Percentiles rank a stretch among this genome's conserved stretches.
phyloP scores from a whole-genome alignment of 2,329 filamentous ascomycete genomes.

The Cytospora chrysosperma region DNA sequence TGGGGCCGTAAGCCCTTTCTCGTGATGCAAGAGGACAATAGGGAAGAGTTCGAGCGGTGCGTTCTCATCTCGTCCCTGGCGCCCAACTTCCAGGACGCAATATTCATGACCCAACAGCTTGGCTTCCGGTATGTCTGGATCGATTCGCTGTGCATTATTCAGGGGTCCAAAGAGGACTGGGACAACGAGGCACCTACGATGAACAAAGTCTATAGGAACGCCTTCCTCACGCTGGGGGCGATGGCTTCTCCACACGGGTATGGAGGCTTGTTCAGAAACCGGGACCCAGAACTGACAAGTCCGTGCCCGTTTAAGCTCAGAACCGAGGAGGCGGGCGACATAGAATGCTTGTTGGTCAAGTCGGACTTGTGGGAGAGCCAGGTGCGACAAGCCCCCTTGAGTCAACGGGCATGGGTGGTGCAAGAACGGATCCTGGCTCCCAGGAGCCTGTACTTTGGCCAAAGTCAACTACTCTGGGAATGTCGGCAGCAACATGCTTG shows the following conservation, averaged over 20 bases:
- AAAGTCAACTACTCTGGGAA: conserved; percentile 19
- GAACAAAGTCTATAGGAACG: conserved; percentile 31
- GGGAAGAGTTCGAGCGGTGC: not conserved
- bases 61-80: conserved; percentile 3
- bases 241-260: conserved; percentile 6
- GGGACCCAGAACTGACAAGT: not conserved
- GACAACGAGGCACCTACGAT: conserved; percentile 28
- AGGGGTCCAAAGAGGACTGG: conserved; percentile 27
- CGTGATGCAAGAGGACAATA: not conserved
- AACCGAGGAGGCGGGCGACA: not conserved
- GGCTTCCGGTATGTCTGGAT: conserved; percentile 29
- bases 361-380: conserved; percentile 15
- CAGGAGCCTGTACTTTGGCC: conserved; percentile 10
- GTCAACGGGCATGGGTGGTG: conserved; percentile 16
- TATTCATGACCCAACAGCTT: conserved; percentile 19
- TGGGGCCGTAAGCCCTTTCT: conserved; percentile 26
- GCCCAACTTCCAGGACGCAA: conserved; percentile 25
- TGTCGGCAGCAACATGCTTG: conserved; percentile 16
- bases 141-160: conserved; percentile 30
- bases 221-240: conserved; percentile 8
- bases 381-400: conserved; percentile 6
- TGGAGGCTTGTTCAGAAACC: conserved; percentile 9
- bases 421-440: conserved; percentile 20
- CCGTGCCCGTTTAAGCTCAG: not conserved
- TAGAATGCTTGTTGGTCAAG: conserved; percentile 6